Percentiles rank a stretch among this genome's conserved stretches.
phyloP scores from a whole-genome alignment of 176 grass and related monocot species.

The Raddia guianensis region DNA sequence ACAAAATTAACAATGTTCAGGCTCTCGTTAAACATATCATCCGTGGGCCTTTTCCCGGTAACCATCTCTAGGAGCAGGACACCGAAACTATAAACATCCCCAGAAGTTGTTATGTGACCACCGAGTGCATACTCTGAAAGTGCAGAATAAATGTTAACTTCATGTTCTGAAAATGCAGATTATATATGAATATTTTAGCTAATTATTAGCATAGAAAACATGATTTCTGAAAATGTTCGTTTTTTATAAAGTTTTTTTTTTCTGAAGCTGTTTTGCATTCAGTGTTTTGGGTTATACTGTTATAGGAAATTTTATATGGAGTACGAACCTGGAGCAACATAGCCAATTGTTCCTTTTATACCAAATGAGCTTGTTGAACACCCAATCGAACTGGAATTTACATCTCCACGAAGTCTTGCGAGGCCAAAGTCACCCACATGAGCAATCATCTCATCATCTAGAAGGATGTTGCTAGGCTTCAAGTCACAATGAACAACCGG shows the following conservation, averaged over 20 bases:
- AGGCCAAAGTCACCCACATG: slow-evolving; percentile 51
- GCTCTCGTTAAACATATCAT: slow-evolving; percentile 7
- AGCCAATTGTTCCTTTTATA: slow-evolving; percentile 32
- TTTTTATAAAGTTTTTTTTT: too few relatives aligned
- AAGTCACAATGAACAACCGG: slow-evolving; percentile 45
- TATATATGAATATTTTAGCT: too few relatives aligned
- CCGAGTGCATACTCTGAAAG: slow-evolving; percentile 22
- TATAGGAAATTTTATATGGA: not conserved
- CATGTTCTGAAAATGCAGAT: too few relatives aligned
- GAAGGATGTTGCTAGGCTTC: slow-evolving; percentile 45
- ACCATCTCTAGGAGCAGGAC: slow-evolving; percentile 25
- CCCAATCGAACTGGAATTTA: not conserved
- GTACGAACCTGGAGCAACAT: slow-evolving; percentile 31
- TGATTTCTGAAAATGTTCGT: too few relatives aligned
- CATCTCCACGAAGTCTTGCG: slow-evolving; percentile 17
- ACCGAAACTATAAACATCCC: slow-evolving; percentile 38
- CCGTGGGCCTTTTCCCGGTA: not conserved
- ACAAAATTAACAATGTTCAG: not conserved
- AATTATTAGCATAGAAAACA: too few relatives aligned
- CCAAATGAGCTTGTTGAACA: slow-evolving; percentile 19
- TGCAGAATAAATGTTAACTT: not conserved
- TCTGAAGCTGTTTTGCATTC: too few relatives aligned
- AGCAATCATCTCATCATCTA: slow-evolving; percentile 44
- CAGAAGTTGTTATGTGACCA: not conserved
- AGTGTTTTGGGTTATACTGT: too few relatives aligned